phyloP scores from a whole-genome alignment of 164 flowering plant genomes.

The Vitis rupestris region DNA sequence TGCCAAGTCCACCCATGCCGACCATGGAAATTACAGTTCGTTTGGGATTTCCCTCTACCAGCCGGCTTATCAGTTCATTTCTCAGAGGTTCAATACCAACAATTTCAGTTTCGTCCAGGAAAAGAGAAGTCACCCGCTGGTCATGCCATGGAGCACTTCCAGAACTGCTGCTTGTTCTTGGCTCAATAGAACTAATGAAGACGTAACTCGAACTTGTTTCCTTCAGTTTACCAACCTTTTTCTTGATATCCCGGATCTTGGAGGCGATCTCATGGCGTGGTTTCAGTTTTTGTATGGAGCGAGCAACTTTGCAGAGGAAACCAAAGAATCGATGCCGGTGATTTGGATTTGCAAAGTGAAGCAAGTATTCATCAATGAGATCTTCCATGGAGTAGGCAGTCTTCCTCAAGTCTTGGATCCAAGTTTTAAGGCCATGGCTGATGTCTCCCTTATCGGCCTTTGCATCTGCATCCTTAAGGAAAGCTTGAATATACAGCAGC shows the following conservation, averaged over 20 bases:
- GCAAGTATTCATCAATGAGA: slow-evolving; percentile 12
- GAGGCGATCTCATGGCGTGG: slow-evolving; percentile 1
- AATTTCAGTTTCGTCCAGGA: slow-evolving; percentile 15
- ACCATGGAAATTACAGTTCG: slow-evolving; percentile 13
- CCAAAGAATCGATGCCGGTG: background rate
- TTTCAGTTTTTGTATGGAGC: background rate
- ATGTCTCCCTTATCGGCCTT: background rate
- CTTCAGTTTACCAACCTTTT: no score
- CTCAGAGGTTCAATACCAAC: slow-evolving; percentile 14
- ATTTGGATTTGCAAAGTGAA: background rate
- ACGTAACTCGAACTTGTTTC: background rate
- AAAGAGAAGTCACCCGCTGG: slow-evolving; percentile 8
- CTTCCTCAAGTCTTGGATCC: slow-evolving; percentile 20
- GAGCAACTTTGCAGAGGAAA: background rate
- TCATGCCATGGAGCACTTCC: background rate
- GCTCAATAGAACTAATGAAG: background rate
- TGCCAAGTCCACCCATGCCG: slow-evolving; percentile 44
- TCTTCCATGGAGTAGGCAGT: slow-evolving; percentile 15
- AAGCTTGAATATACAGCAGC: background rate
- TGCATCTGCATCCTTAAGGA: slow-evolving; percentile 19
- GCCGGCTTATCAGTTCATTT: slow-evolving; percentile 6
- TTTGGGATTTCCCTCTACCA: background rate
- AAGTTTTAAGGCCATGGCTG: background rate
- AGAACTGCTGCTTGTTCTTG: background rate
- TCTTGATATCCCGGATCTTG: background rate